Evolutionary conservation across 495 filamentous ascomycete genomes (phyloP).

Genomic region (Penicillium coprophilum): DNA sequence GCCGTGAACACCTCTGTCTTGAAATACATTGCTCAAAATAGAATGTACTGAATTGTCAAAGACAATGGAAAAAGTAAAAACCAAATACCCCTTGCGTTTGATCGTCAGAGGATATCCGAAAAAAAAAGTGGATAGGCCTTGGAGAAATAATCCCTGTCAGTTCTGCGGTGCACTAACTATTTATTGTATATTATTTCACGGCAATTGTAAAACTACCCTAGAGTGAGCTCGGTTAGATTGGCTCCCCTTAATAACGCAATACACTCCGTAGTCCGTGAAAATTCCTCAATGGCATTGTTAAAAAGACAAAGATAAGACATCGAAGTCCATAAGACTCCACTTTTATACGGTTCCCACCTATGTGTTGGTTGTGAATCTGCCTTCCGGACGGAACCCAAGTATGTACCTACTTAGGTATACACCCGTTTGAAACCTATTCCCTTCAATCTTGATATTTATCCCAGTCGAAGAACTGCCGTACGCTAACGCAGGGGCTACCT

Average conservation of each 20-base stretch:
- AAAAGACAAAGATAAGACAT: background rate
- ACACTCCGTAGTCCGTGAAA: background rate
- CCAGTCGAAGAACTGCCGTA: background rate
- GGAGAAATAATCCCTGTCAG: background rate
- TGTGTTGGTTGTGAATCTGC: background rate
- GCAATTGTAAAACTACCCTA: background rate
- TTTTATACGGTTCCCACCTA: background rate
- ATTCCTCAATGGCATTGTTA: background rate
- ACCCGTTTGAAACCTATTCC: too few species aligned
- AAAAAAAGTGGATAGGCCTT: background rate
- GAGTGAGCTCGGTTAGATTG: background rate
- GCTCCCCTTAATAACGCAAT: background rate
- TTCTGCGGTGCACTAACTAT: background rate
- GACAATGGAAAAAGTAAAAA: background rate
- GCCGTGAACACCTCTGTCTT: conserved; percentile 17
- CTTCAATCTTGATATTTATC: background rate
- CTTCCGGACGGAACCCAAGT: too few species aligned
- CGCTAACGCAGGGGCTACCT: background rate
- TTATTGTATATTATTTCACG: background rate
- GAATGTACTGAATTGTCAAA: background rate
- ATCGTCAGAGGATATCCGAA: background rate
- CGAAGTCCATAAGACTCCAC: too few species aligned
- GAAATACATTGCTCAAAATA: background rate
- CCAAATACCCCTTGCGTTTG: background rate
- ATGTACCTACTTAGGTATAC: too few species aligned